Base-by-base conservation (phyloP, 768 basidiomycete genomes). In the Rickenella mellea region DNA sequence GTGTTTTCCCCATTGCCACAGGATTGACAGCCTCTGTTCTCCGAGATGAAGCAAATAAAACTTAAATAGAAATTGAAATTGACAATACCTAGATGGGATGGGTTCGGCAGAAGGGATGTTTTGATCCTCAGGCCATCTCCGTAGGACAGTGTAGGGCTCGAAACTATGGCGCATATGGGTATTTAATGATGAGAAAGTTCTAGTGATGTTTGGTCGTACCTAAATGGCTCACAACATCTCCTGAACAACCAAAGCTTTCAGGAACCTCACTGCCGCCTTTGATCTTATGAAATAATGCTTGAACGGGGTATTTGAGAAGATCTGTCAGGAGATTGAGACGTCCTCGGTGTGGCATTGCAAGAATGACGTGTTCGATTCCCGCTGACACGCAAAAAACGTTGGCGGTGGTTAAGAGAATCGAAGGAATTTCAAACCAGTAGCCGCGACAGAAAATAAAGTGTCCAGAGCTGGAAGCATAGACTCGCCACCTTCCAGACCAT, bases 381-480 rank as follows among this genome's bases (percentile, higher is more conserved):
- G 76, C 84, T 74, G 40, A 5, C 22, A 7, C 27, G 8, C 17
- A 22, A 3, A 9, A 25, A 8, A 17, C 27, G n/a, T 27, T 30
- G 28, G 27, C 25, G 4, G 20, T 12, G 24, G 5, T 20, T 11
- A 9, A 26, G 15, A 5, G 12, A 17, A 17, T 5, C 12, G 15
- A 10, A 27, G 7, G 10, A 24, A 40, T 33, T 4, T 55, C 52
- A 17, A 39, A 79, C 81, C 73, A 51, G 65, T 60, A 2, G 85
- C 71, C 6, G 88, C 80, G 2, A 73, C 66, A 0, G 69, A 63
- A 51, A 96, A 88, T 14, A 96, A 59, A 0, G 76, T 67, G 46
- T 92, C 87, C 2, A 94, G 65, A 1, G 89, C 91, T 4, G 89
- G 84, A 20, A 96, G 61, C 91, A 94, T 93, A 2, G 87, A 89